These are phyloP conservation scores for Pestalotiopsis sp. DNA, from an alignment of 2,329 filamentous ascomycete species.

Conservation along the genomic window DNA sequence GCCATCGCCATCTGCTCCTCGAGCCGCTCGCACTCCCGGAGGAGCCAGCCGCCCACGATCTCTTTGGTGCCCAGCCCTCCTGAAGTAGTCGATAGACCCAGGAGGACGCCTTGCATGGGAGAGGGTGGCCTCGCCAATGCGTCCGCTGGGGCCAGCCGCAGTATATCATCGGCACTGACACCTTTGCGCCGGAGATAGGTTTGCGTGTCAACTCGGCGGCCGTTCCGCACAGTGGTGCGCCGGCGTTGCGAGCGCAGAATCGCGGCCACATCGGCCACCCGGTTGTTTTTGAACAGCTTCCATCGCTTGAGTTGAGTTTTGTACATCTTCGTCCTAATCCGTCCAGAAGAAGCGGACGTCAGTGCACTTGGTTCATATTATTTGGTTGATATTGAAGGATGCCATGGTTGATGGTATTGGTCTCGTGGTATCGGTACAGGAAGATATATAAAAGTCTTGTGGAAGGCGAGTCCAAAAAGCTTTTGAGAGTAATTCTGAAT, in stretches of 20 bases:
- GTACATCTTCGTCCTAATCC: conserved; percentile 29
- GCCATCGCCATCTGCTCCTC: not conserved
- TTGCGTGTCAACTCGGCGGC: conserved; percentile 25
- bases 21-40: conserved; percentile 10
- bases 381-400: not conserved
- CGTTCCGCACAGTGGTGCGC: conserved; percentile 27
- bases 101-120: conserved; percentile 18
- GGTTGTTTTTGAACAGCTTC: conserved; percentile 34
- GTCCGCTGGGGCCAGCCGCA: conserved; percentile 20
- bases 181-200: conserved; percentile 30
- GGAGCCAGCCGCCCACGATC: conserved; percentile 17
- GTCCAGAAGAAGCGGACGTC: not conserved
- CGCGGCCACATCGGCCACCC: conserved; percentile 29
- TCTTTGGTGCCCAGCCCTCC: conserved; percentile 27
- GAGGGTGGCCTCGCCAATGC: conserved; percentile 16
- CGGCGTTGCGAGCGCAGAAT: conserved; percentile 25
- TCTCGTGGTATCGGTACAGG: not conserved
- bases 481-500: not conserved
- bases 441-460: not conserved
- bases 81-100: conserved; percentile 13
- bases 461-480: conserved; percentile 15
- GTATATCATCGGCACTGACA: conserved; percentile 26
- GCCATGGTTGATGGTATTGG: not conserved
- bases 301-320: conserved; percentile 33
- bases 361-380: not conserved